These are phyloP conservation scores for Sporothrix pseudoabietina DNA, from an alignment of 2,329 filamentous ascomycete species.

Conservation along the genomic window DNA sequence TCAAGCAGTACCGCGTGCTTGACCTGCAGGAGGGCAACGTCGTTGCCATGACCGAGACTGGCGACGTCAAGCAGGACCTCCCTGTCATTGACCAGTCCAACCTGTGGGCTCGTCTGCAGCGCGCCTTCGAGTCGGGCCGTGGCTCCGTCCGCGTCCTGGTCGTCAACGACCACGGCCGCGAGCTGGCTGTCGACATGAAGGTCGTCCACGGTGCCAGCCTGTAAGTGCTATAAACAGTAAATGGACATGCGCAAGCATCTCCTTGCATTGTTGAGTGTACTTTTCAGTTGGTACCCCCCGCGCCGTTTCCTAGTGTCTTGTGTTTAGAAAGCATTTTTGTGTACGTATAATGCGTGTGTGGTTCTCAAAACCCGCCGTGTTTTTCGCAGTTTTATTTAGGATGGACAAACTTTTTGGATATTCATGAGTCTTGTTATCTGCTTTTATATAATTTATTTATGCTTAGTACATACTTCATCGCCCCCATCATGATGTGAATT, in stretches of 20 bases:
- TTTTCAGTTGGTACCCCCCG: not conserved
- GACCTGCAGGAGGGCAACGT: conserved; percentile 85
- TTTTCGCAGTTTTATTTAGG: conserved; percentile 16
- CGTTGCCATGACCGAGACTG: conserved; percentile 98
- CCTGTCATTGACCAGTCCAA: conserved; percentile 93
- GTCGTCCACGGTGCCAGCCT: conserved; percentile 80
- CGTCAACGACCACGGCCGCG: conserved; percentile 87
- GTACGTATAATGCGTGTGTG: conserved; percentile 17
- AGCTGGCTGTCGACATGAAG: conserved; percentile 99
- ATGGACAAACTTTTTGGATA: conserved; percentile 24
- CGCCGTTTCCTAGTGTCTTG: conserved; percentile 23
- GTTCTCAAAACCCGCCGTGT: conserved; percentile 13
- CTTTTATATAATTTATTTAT: conserved; percentile 26
- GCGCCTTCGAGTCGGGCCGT: conserved; percentile 86
- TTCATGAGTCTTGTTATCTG: conserved; percentile 24
- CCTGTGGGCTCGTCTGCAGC: conserved; percentile 77
- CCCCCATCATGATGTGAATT: not conserved
- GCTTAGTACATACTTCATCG: not conserved
- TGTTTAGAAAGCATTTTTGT: conserved; percentile 30
- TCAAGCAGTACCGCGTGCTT: conserved; percentile 99
- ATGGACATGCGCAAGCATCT: not conserved
- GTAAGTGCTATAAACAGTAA: conserved; percentile 44
- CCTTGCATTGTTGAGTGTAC: not conserved
- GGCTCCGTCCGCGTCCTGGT: conserved; percentile 94
- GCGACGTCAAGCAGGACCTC: conserved; percentile 95